Conservation (phyloP, 345 rosid genomes). For the Salix udensis region DNA sequence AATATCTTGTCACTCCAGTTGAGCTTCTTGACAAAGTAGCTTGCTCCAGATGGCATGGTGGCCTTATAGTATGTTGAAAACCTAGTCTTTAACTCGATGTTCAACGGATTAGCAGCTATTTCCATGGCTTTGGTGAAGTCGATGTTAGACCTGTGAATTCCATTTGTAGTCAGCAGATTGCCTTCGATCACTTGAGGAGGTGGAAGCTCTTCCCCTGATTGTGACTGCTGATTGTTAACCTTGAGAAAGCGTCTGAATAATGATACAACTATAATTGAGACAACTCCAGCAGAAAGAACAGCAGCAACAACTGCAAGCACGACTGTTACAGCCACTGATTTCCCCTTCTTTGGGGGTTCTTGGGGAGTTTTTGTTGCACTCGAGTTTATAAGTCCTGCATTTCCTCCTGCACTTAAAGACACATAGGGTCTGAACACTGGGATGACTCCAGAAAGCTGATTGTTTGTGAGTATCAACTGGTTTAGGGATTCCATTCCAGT, state of each 20-base stretch:
- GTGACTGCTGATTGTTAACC: slow-evolving; percentile 38
- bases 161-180: slow-evolving; percentile 57
- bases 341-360: slow-evolving; percentile 13
- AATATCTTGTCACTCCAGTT: slow-evolving; percentile 74
- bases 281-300: slow-evolving; percentile 28
- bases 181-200: slow-evolving; percentile 51
- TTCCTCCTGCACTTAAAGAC: slow-evolving; percentile 34
- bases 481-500: slow-evolving; percentile 31
- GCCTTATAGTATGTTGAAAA: slow-evolving; percentile 74
- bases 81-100: slow-evolving; percentile 46
- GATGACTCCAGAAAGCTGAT: slow-evolving; percentile 46
- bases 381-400: slow-evolving; percentile 18
- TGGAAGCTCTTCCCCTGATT: slow-evolving; percentile 30
- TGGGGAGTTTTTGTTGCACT: background rate
- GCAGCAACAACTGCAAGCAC: slow-evolving; percentile 36
- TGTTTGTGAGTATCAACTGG: slow-evolving; percentile 53
- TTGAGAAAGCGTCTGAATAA: slow-evolving; percentile 44
- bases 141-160: slow-evolving; percentile 54
- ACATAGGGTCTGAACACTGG: slow-evolving; percentile 35
- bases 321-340: slow-evolving; percentile 29
- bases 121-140: slow-evolving; percentile 68
- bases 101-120: slow-evolving; percentile 47
- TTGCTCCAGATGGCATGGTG: slow-evolving; percentile 66
- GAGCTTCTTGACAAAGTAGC: slow-evolving; percentile 69
- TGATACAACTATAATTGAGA: slow-evolving; percentile 22